Base-by-base conservation (phyloP, 2,329 filamentous ascomycete species). In the Talaromyces sp. region DNA sequence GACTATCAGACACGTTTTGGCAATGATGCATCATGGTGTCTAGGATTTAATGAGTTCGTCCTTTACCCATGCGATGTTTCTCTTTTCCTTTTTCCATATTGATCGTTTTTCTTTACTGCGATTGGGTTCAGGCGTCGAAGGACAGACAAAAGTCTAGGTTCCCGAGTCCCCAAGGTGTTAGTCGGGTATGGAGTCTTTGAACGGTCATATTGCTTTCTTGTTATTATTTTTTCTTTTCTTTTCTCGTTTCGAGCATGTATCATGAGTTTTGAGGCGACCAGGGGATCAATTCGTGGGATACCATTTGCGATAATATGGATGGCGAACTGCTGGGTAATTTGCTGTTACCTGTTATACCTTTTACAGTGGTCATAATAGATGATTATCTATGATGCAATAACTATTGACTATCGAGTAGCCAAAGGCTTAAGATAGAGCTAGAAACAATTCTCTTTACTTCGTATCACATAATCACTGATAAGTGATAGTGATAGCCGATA, bases 201-300 rank as follows among this genome's bases (percentile, higher is more conserved):
- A 7, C 39, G 57, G 28, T 19, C 40, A 13, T 39, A 22, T 19
- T 36, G 8, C 33, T 31, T 36, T 28, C 31, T 46, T 36, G 45
- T 56, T 31, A 57, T 43, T 61, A 31, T 60, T 58, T 64, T 53
- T 50, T 55, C 33, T 57, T 45, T 52, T 54, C n/a, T 48, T 45
- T 19, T 37, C 31, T 56, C 43, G 57, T 37, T 48, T 28, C 41
- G 35, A 45, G 35, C 43, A 53, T 55, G 55, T 60, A 57, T 56
- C 54, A 57, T 56, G 43, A 54, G 25, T 43, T 25, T 41, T 57
- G n/a, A 28, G 53, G 46, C 25, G 58, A 57, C 33, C 41, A 59
- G 9, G 39, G 39, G 45, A 56, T 56, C 10, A 33, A 19, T 39
- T 21, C 21, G 53, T 13, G 25, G 36, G 54, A 56, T 56, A 56